Conservation (phyloP, 2,329 filamentous ascomycete genomes). For the Parafenestella ontariensis region DNA sequence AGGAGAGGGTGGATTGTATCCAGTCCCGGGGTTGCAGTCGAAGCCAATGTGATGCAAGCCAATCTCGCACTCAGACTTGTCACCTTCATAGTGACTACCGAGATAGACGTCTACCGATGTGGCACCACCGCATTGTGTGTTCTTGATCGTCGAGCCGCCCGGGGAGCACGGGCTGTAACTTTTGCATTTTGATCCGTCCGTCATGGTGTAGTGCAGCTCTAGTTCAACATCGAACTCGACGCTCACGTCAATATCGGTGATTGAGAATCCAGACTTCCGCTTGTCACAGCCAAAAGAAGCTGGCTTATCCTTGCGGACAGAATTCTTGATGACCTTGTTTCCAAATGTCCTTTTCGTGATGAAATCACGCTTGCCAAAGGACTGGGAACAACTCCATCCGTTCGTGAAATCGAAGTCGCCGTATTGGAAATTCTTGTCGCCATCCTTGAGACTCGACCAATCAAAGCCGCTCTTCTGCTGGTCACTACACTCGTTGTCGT, state of each 20-base stretch:
- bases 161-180: conserved; percentile 70
- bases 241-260: conserved; percentile 75
- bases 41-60: conserved; percentile 78
- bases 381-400: conserved; percentile 72
- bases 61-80: conserved; percentile 69
- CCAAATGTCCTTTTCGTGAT: conserved; percentile 55
- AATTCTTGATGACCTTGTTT: conserved; percentile 52
- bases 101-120: conserved; percentile 75
- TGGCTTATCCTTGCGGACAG: conserved; percentile 59
- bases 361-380: conserved; percentile 65
- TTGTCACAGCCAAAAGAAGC: conserved; percentile 71
- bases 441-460: conserved; percentile 67
- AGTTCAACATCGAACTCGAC: conserved; percentile 78
- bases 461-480: conserved; percentile 74
- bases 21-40: conserved; percentile 64
- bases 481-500: conserved; percentile 77
- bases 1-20: conserved; percentile 30
- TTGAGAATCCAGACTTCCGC: conserved; percentile 68
- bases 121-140: conserved; percentile 92
- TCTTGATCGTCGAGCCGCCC: conserved; percentile 73
- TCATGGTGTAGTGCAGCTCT: conserved; percentile 87
- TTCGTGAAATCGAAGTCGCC: conserved; percentile 70
- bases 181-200: conserved; percentile 81
- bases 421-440: conserved; percentile 65
- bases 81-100: conserved; percentile 57